These are phyloP conservation scores for Fomitopsis serialis DNA, from an alignment of 768 basidiomycete species.

Conservation along the genomic window DNA sequence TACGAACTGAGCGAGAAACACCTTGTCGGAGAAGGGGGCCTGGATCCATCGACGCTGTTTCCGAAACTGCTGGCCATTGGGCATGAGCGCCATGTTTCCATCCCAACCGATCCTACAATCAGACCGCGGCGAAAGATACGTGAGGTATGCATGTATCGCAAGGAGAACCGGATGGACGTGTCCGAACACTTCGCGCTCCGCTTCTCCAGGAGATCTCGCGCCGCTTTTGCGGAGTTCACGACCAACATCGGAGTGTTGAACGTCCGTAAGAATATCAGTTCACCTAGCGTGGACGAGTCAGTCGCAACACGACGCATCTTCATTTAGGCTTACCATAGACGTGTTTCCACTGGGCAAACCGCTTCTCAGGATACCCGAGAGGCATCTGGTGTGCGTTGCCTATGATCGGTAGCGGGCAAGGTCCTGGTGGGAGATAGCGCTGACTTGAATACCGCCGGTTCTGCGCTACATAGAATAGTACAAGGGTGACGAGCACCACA, in stretches of 20 bases:
- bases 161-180: not conserved
- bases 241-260: not conserved
- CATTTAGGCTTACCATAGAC: not conserved
- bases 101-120: conserved; percentile 16
- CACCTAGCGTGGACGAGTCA: not conserved
- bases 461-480: too few species aligned
- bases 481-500: not conserved
- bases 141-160: too few species aligned
- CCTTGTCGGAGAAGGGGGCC: conserved; percentile 17
- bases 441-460: too few species aligned
- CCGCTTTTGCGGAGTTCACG: not conserved
- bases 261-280: not conserved
- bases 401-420: not conserved
- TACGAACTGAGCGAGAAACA: conserved; percentile 11
- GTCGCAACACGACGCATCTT: not conserved
- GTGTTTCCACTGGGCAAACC: not conserved
- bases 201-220: conserved; percentile 5
- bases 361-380: not conserved
- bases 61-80: conserved; percentile 22
- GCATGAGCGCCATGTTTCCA: conserved; percentile 11
- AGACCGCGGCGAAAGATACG: too few species aligned
- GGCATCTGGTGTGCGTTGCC: not conserved
- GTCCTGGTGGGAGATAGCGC: not conserved
- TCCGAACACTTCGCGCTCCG: conserved; percentile 1
- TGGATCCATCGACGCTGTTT: conserved; percentile 25